Conservation (phyloP, 805 yeast species). For the Starmerella etchellsii region DNA sequence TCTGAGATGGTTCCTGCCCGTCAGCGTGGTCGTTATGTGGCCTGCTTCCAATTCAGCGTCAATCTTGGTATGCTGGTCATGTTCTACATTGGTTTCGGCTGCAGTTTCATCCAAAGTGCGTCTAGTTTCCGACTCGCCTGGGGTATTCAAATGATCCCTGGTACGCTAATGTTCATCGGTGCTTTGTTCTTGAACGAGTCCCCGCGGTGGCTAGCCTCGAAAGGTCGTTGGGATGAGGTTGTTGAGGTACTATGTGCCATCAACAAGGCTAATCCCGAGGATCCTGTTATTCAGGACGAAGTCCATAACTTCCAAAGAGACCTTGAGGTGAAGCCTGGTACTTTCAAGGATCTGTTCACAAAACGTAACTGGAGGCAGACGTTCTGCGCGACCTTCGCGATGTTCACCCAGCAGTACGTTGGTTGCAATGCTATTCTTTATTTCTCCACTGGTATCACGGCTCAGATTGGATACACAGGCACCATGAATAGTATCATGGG, state of each 20-base stretch:
- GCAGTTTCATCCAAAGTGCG: conserved; percentile 28
- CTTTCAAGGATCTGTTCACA: conserved; percentile 35
- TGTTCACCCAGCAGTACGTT: conserved; percentile 76
- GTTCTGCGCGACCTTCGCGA: conserved; percentile 55
- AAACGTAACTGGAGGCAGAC: conserved; percentile 29
- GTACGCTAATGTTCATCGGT: conserved; percentile 46
- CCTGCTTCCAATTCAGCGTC: conserved; percentile 58
- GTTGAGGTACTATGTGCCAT: conserved; percentile 41
- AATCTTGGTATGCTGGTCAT: conserved; percentile 65
- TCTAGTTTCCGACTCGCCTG: conserved; percentile 66
- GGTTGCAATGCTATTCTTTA: conserved; percentile 86
- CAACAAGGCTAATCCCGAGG: conserved; percentile 24
- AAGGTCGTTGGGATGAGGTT: conserved; percentile 44
- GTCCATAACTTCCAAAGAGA: conserved; percentile 31
- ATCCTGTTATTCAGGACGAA: conserved; percentile 27
- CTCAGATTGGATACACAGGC: conserved; percentile 41
- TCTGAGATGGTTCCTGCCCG: conserved; percentile 35
- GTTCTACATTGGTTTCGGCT: conserved; percentile 44
- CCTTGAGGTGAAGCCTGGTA: conserved; percentile 27
- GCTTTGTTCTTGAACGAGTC: conserved; percentile 59
- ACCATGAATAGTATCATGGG: conserved; percentile 53
- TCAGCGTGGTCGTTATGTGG: conserved; percentile 63
- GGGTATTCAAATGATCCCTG: conserved; percentile 60
- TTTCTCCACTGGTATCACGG: conserved; percentile 72
- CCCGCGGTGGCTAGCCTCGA: conserved; percentile 56